phyloP scores from a whole-genome alignment of 176 grass and related monocot genomes.

The Carex kokanica region DNA sequence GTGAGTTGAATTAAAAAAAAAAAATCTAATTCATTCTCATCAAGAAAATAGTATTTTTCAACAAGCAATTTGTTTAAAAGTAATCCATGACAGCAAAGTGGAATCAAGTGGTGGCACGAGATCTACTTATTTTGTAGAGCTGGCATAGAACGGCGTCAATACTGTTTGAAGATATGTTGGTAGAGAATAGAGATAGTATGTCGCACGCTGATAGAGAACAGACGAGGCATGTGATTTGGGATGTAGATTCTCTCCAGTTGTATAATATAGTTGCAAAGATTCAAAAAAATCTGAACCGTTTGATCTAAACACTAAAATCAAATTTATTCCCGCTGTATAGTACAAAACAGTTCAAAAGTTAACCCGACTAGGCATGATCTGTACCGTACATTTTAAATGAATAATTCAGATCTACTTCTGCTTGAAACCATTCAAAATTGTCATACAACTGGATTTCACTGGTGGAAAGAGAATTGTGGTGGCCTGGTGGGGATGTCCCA shows the following conservation, averaged over 20 bases:
- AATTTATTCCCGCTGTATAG: neutral
- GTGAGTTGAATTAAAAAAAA: neutral
- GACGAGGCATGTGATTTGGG: neutral
- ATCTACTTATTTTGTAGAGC: conserved; percentile 9
- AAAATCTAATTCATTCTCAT: neutral
- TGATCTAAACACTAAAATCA: neutral
- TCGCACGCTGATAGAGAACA: neutral
- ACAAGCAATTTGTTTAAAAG: neutral
- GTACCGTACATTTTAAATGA: neutral
- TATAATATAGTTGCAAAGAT: neutral
- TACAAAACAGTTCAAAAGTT: neutral
- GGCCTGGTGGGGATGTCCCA: neutral
- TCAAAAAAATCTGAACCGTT: neutral
- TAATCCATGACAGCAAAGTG: neutral
- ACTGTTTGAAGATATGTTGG: conserved; percentile 10
- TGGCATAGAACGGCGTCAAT: conserved; percentile 9
- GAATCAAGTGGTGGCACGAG: neutral
- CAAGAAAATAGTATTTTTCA: neutral
- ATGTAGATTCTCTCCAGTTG: neutral
- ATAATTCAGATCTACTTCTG: neutral
- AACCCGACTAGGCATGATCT: neutral
- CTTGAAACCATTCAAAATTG: neutral
- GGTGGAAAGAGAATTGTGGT: neutral
- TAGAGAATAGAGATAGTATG: neutral
- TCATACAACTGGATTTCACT: neutral